These are phyloP conservation scores for Suillus decipiens DNA, from an alignment of 768 basidiomycete genomes.

Conservation along the genomic window DNA sequence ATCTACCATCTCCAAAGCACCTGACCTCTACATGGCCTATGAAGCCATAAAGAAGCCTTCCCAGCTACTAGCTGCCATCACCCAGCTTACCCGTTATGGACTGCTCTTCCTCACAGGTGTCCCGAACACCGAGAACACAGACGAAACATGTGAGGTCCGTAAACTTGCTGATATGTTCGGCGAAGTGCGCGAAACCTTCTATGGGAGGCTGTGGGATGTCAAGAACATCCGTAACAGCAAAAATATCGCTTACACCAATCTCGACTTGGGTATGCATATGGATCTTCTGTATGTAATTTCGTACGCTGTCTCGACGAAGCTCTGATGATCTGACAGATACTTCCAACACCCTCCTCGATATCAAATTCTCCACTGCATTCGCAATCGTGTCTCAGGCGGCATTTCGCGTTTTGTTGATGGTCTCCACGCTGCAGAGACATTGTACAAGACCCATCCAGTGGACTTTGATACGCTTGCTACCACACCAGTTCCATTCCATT, in stretches of 20 bases:
- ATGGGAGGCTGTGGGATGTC: slow-evolving; percentile 89
- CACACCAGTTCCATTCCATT: slow-evolving; percentile 83
- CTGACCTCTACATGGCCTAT: slow-evolving; percentile 60
- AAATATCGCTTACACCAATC: slow-evolving; percentile 95
- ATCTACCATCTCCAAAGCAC: slow-evolving; percentile 34
- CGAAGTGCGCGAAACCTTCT: slow-evolving; percentile 83
- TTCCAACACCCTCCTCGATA: slow-evolving; percentile 90
- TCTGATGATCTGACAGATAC: slow-evolving; percentile 55
- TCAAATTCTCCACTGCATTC: slow-evolving; percentile 89
- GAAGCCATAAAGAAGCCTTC: slow-evolving; percentile 43
- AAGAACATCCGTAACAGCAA: slow-evolving; percentile 68
- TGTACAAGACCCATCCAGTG: slow-evolving; percentile 47
- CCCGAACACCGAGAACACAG: slow-evolving; percentile 57
- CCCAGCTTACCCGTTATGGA: slow-evolving; percentile 72
- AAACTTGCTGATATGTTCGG: slow-evolving; percentile 70
- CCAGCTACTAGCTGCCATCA: slow-evolving; percentile 61
- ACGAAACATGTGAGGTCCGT: slow-evolving; percentile 66
- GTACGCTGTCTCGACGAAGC: background rate
- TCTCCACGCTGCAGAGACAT: slow-evolving; percentile 56
- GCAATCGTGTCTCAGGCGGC: slow-evolving; percentile 83
- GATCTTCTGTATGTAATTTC: slow-evolving; percentile 75
- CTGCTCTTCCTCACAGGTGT: slow-evolving; percentile 74
- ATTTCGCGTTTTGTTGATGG: slow-evolving; percentile 87
- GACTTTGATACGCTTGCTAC: slow-evolving; percentile 60
- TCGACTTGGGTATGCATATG: slow-evolving; percentile 88